Percentiles rank a stretch among this genome's conserved stretches.
phyloP scores from a whole-genome alignment of 768 basidiomycete genomes.

The Naganishia vaughanmartiniae region DNA sequence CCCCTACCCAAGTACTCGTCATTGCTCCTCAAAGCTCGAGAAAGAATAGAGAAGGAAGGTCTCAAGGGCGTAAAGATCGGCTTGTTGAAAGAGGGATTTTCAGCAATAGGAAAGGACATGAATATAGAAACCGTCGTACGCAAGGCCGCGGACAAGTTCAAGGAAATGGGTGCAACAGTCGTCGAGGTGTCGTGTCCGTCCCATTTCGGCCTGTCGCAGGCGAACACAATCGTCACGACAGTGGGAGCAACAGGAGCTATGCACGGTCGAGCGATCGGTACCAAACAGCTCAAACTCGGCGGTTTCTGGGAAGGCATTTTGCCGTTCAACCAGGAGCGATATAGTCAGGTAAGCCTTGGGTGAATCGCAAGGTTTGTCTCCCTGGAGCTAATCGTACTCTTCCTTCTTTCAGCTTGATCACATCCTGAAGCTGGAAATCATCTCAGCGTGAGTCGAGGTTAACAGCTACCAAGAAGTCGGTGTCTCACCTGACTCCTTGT shows the following conservation, averaged over 20 bases:
- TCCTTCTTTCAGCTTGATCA: slow-evolving; percentile 33
- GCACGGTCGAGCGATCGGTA: slow-evolving; percentile 41
- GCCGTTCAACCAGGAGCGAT: slow-evolving; percentile 54
- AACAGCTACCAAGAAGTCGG: too few species aligned
- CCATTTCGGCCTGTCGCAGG: slow-evolving; percentile 39
- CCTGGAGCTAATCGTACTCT: neutral
- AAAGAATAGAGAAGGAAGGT: slow-evolving; percentile 28
- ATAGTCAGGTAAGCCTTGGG: slow-evolving; percentile 49
- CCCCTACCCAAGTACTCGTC: slow-evolving; percentile 51
- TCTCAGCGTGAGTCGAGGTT: slow-evolving; percentile 24
- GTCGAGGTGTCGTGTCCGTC: slow-evolving; percentile 55
- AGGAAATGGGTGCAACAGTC: slow-evolving; percentile 54
- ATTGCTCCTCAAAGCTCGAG: slow-evolving; percentile 38
- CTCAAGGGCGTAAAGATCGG: slow-evolving; percentile 54
- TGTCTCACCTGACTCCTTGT: neutral
- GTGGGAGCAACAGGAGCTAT: slow-evolving; percentile 35
- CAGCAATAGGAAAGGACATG: slow-evolving; percentile 51
- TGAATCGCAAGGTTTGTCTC: slow-evolving; percentile 4
- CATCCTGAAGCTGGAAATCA: slow-evolving; percentile 34
- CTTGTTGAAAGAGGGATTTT: slow-evolving; percentile 54
- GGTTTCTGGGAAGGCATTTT: slow-evolving; percentile 48
- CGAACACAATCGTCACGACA: slow-evolving; percentile 39
- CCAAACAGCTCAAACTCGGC: slow-evolving; percentile 52
- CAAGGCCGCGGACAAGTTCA: slow-evolving; percentile 51
- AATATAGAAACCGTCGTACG: slow-evolving; percentile 52